Conservation (phyloP, 2,329 filamentous ascomycete genomes). For the Beauveria varroae region DNA sequence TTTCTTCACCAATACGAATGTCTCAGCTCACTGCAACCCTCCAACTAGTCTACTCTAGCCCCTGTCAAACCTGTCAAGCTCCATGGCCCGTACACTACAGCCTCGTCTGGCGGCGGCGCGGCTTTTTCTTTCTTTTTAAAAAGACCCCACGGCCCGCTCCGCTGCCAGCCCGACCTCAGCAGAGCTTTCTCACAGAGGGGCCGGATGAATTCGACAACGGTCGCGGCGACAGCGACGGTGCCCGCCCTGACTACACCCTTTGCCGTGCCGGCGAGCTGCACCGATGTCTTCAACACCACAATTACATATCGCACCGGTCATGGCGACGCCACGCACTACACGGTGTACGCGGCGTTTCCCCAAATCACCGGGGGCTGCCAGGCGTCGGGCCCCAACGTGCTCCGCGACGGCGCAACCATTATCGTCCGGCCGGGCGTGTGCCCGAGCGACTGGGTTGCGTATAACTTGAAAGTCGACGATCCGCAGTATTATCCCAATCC, state of each 20-base stretch:
- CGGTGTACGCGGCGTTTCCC: neutral
- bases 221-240: neutral
- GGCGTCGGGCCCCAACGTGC: neutral
- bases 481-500: conserved; percentile 3
- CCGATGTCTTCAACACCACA: neutral
- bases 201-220: conserved; percentile 1
- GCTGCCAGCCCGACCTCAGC: neutral
- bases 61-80: neutral
- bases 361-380: neutral
- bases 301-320: neutral
- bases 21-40: too few species aligned
- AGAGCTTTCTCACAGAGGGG: neutral
- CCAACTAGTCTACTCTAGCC: neutral
- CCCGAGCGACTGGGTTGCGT: neutral
- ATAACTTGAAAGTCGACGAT: neutral
- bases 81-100: neutral
- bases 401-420: neutral
- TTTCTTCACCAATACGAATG: neutral
- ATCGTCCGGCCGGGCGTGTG: conserved; percentile 2
- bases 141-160: neutral
- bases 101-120: neutral
- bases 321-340: neutral
- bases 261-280: neutral
- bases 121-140: neutral
- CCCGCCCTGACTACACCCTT: neutral